Conservation (phyloP, 1,284 basidiomycete species). For the Cutaneotrichosporon arboriforme region DNA sequence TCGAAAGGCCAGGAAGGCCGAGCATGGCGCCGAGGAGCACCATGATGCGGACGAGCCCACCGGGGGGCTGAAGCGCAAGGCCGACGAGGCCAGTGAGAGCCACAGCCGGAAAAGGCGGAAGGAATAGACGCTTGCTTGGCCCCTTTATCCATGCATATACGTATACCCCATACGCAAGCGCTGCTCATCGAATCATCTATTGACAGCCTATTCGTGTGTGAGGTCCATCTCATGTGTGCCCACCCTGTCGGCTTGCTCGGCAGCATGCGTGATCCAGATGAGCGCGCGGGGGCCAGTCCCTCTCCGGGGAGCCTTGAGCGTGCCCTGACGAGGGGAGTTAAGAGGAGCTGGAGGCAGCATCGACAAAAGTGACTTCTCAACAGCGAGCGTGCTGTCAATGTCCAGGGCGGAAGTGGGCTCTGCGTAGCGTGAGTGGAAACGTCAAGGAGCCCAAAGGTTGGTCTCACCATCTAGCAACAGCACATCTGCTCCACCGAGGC, state of each 20-base stretch:
- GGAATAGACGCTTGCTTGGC: slow-evolving; percentile 23
- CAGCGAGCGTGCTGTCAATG: slow-evolving; percentile 57
- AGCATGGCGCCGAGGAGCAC: slow-evolving; percentile 9
- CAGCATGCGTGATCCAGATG: slow-evolving; percentile 81
- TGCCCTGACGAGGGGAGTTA: background rate
- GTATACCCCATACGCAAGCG: background rate
- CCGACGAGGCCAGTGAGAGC: slow-evolving; percentile 18
- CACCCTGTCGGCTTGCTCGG: slow-evolving; percentile 67
- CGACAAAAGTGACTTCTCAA: slow-evolving; percentile 60
- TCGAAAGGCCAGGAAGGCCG: slow-evolving; percentile 35
- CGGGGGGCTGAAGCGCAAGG: slow-evolving; percentile 28
- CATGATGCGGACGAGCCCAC: slow-evolving; percentile 15
- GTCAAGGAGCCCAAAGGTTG: too few relatives aligned
- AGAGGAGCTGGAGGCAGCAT: slow-evolving; percentile 48
- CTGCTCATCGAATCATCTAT: background rate
- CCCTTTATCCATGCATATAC: background rate
- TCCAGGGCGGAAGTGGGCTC: slow-evolving; percentile 85
- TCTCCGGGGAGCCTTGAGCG: slow-evolving; percentile 8
- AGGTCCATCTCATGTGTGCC: slow-evolving; percentile 55
- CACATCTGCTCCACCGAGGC: slow-evolving; percentile 67
- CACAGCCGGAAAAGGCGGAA: slow-evolving; percentile 25
- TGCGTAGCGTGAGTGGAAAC: too few relatives aligned
- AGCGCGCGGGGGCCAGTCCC: slow-evolving; percentile 57
- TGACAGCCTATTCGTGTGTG: slow-evolving; percentile 2
- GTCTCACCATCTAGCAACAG: slow-evolving; percentile 77